Base-by-base conservation (phyloP, 2,329 filamentous ascomycete species). In the Fusarium nelsonii region DNA sequence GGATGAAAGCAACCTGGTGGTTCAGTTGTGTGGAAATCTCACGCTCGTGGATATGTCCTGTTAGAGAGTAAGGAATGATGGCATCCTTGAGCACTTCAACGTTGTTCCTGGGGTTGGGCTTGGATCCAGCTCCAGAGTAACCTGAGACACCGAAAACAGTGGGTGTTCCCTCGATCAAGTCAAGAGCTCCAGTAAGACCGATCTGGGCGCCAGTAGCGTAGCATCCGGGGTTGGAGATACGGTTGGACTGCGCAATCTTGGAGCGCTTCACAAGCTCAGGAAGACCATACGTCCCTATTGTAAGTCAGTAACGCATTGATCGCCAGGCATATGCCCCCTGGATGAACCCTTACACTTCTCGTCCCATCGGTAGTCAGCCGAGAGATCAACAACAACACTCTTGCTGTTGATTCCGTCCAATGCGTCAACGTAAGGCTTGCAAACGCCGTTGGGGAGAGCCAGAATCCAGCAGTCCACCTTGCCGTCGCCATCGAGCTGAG, bases 391-490 rank as follows among this genome's bases (percentile, higher is more conserved):
- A 71, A 98, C 92, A 40, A 98, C 84, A 72, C 92, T 94, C 69
- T 88, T 87, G 73, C 92, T 94, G 66, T 87, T 87, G 74, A 85
- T 83, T 61, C 78, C 74, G 11, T 77, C 77, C 54, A 98, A 88
- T 9, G 95, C 95, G 69, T 98, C 93, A 11, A 98, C 91, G 73
- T 91, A 99, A 1, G 96, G 94, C 82, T 94, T 92, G 88, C 93
- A 97, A 50, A 97, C 93, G 65, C 93, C 92, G 76, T 98, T 99
- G 44, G 95, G 96, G 32, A 98, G 88, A 36, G 96, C 96, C 92
- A 98, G 96, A 44, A 98, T 92, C 94, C 94, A 98, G 82, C 92
- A 96, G 82, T 98, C 95, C 50, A 98, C 90, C 75, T 94, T 88
- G 52, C 92, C 92, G 33, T 91, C 89, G 78, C 92, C 90, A 67